Conservation (phyloP, 495 filamentous ascomycete genomes). For the Penicillium soppii region DNA sequence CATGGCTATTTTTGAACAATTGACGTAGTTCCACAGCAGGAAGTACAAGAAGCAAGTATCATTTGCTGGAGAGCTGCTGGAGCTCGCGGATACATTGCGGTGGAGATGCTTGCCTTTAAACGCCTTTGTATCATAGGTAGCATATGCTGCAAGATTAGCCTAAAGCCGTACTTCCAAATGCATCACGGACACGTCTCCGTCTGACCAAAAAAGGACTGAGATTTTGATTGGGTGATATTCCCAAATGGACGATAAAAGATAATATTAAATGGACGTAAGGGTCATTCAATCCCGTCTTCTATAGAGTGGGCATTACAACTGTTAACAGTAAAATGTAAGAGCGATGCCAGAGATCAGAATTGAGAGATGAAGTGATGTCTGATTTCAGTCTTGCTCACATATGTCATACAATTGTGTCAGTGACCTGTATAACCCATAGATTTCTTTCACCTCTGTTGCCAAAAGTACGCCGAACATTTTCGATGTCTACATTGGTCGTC, state of each 20-base stretch:
- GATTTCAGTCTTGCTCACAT: too few relatives aligned
- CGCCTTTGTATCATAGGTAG: conserved; percentile 5
- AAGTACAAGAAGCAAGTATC: not conserved
- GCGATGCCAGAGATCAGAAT: too few relatives aligned
- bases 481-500: too few relatives aligned
- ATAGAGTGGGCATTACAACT: too few relatives aligned
- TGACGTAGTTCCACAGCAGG: not conserved
- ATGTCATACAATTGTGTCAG: too few relatives aligned
- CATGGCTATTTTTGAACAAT: conserved; percentile 1
- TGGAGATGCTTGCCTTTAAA: conserved; percentile 3
- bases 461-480: too few relatives aligned
- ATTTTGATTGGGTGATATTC: not conserved
- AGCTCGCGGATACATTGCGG: not conserved
- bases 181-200: not conserved
- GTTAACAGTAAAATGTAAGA: too few relatives aligned
- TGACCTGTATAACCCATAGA: too few relatives aligned
- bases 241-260: not conserved
- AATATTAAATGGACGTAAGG: too few relatives aligned
- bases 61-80: not conserved
- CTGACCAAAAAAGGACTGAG: not conserved
- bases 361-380: too few relatives aligned
- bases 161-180: conserved; percentile 1
- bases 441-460: too few relatives aligned
- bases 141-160: not conserved
- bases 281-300: too few relatives aligned